Conservation (phyloP, 495 filamentous ascomycete species). For the Aspergillus haitiensis region DNA sequence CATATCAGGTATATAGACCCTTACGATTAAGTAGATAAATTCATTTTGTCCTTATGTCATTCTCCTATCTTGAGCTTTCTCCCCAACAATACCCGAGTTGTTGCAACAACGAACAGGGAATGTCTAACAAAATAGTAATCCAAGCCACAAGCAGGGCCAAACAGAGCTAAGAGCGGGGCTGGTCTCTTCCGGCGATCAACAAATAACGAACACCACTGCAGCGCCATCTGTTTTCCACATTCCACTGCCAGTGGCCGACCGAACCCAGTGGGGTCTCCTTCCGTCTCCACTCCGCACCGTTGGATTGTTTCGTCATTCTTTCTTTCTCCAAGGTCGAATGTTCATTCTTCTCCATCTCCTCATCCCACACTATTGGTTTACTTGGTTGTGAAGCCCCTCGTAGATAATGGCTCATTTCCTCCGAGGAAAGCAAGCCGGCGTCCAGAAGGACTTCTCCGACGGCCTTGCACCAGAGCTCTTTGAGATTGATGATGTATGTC, state of each 20-base stretch:
- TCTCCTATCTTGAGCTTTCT: too few relatives aligned
- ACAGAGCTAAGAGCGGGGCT: slow-evolving; percentile 20
- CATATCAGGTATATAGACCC: too few relatives aligned
- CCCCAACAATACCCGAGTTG: too few relatives aligned
- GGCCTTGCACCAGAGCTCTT: slow-evolving; percentile 74
- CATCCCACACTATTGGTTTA: slow-evolving; percentile 4
- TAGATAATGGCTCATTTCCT: slow-evolving; percentile 76
- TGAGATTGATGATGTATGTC: slow-evolving; percentile 71
- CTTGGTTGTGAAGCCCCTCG: background rate
- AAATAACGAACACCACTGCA: background rate
- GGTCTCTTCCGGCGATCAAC: slow-evolving; percentile 12
- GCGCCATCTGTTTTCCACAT: slow-evolving; percentile 10
- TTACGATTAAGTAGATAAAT: too few relatives aligned
- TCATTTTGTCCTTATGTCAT: too few relatives aligned
- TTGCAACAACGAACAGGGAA: background rate
- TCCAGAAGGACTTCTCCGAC: slow-evolving; percentile 85
- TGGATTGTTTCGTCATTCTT: slow-evolving; percentile 22
- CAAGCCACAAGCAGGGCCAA: background rate
- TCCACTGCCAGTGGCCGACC: background rate
- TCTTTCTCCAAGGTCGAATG: slow-evolving; percentile 21
- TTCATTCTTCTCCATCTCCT: slow-evolving; percentile 19
- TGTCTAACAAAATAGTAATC: background rate
- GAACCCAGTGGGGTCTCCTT: slow-evolving; percentile 21
- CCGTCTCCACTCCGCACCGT: slow-evolving; percentile 35
- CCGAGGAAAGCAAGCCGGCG: slow-evolving; percentile 87